These are phyloP conservation scores for Arthrobotrys megalospora DNA, from an alignment of 2,329 filamentous ascomycete genomes.

Conservation along the genomic window DNA sequence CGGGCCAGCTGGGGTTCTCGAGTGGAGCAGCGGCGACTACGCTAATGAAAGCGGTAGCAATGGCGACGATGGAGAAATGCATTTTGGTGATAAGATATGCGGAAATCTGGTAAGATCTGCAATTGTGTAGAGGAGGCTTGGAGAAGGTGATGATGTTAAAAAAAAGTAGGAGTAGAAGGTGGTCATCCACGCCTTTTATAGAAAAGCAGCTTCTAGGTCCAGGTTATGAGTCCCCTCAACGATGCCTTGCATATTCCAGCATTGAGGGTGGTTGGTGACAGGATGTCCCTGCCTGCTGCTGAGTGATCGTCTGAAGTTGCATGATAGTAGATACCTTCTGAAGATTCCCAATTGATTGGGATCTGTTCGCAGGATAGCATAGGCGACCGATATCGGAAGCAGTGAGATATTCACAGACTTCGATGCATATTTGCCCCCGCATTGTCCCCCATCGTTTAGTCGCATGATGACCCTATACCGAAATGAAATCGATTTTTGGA, in stretches of 20 bases:
- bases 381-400: conserved; percentile 52
- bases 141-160: conserved; percentile 9
- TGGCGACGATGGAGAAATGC: conserved; percentile 43
- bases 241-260: conserved; percentile 11
- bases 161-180: conserved; percentile 16
- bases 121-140: background rate
- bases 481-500: conserved; percentile 19
- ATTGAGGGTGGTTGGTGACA: conserved; percentile 18
- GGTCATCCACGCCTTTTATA: conserved; percentile 36
- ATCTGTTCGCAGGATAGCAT: background rate
- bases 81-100: conserved; percentile 32
- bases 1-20: conserved; percentile 42
- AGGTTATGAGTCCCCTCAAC: background rate
- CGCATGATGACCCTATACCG: conserved; percentile 1
- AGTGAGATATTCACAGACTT: conserved; percentile 28
- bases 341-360: background rate
- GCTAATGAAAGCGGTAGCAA: conserved; percentile 33
- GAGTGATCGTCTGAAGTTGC: conserved; percentile 24
- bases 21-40: conserved; percentile 37
- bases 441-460: conserved; percentile 21
- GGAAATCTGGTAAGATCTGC: conserved; percentile 5
- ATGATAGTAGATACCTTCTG: conserved; percentile 20
- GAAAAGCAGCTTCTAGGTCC: conserved; percentile 1
- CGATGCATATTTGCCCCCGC: conserved; percentile 6
- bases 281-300: conserved; percentile 19